Evolutionary conservation across 495 filamentous ascomycete genomes (phyloP), one percentile per base, ranked within the genome.

Genomic region (Paragyromitra xinjiangensis): DNA sequence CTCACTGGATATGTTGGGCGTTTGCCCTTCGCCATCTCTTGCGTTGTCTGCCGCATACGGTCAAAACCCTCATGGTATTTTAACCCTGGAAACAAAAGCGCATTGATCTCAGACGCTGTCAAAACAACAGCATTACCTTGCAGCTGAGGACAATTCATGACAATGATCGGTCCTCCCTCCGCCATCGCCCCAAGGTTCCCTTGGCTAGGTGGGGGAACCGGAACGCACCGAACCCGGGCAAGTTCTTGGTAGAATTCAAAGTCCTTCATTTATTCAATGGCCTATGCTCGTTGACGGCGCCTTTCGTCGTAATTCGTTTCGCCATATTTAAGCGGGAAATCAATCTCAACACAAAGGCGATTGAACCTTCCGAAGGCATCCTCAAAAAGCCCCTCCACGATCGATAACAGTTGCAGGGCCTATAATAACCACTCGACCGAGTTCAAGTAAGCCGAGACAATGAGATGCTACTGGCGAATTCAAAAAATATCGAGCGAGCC

Each of bases 391-490:
- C 7, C 0, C 24, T 22, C 45, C 12, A 5, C 9, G 61, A 26
- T 69, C 66, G 5, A 69, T 69, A 39, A 22, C 19, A 22, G 19
- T 22, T 22, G 19, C 6, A 53, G 37, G 39, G 26, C 65, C 65
- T 16, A 64, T 69, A 26, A 69, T 69, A 6, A 69, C 62, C 6
- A 45, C 65, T 19, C 65, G 42, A 24, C 65, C 65, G 26, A 55
- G 22, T 29, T 69, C 65, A 16, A 69, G 42, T 19, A 62, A 26
- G 12, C n/a, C 29, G 2, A 58, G 48, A 59, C 24, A 48, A 48
- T 48, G 45, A 16, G 45, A 48, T 0, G 42, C 42, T 45, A 9
- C 42, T 7, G 11, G 45, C 45, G 19, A 22, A 22, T 48, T 48
- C 45, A 14, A 48, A 16, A 48, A 16, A 48, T 48, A 45, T 45